phyloP scores from a whole-genome alignment of 1,139 yeast genomes.

The Barnettozyma hawaiiensis region DNA sequence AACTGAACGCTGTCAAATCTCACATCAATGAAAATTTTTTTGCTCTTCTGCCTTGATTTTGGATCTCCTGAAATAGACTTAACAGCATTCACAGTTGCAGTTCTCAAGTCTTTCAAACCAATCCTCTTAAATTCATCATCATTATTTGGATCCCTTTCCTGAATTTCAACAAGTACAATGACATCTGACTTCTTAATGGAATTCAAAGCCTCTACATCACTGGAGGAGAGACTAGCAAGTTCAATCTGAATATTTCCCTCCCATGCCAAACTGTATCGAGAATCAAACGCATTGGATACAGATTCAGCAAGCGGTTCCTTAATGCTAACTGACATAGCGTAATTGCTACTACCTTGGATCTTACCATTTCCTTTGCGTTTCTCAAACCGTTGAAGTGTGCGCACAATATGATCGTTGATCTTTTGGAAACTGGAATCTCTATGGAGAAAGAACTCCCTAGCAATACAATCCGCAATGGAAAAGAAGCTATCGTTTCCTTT shows the following conservation, averaged over 20 bases:
- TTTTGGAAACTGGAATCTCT: constrained; percentile 23
- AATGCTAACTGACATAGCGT: constrained; percentile 24
- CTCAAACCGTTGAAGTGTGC: constrained; percentile 24
- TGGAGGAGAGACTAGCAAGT: constrained; percentile 17
- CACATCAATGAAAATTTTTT: neutral
- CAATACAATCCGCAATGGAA: constrained; percentile 31
- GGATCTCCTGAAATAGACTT: neutral
- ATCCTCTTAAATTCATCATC: constrained; percentile 21
- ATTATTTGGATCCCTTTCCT: neutral
- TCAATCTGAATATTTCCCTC: constrained; percentile 26
- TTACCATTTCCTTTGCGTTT: constrained; percentile 16
- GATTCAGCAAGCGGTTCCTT: constrained; percentile 1
- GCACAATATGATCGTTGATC: constrained; percentile 26
- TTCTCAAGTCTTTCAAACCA: constrained; percentile 23
- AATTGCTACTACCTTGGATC: constrained; percentile 29
- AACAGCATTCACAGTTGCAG: constrained; percentile 3
- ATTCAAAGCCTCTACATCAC: constrained; percentile 1
- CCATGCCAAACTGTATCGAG: neutral
- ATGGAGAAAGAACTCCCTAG: constrained; percentile 25
- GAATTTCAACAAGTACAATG: neutral
- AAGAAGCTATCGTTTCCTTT: constrained; percentile 21
- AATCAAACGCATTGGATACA: constrained; percentile 3
- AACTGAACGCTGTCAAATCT: constrained; percentile 1
- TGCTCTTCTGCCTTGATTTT: constrained; percentile 2
- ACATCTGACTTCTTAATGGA: neutral